Conservation (phyloP, 345 rosid genomes). For the Rhodamnia argentea region DNA sequence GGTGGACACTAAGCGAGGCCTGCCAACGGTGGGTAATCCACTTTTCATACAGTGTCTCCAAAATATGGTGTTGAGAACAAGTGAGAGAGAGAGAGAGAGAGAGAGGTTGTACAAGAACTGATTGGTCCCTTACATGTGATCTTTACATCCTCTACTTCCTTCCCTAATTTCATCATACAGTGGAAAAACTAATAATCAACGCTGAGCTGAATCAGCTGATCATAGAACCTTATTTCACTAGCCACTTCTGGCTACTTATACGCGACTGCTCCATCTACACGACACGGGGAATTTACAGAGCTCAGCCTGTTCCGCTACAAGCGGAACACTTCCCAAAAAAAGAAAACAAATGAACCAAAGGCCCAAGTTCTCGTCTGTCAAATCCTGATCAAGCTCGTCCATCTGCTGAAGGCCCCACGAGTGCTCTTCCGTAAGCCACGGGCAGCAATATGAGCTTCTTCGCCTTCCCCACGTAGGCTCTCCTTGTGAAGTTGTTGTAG, state of each 20-base stretch:
- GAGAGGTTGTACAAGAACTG: not conserved
- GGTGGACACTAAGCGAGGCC: not conserved
- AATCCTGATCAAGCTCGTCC: not conserved
- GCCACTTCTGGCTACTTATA: not conserved
- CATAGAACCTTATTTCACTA: not conserved
- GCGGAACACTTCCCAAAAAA: not conserved
- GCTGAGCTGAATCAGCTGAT: not conserved
- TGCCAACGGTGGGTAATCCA: not conserved
- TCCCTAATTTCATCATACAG: not conserved
- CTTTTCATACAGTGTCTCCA: not conserved
- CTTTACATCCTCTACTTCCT: not conserved
- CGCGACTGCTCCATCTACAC: not conserved
- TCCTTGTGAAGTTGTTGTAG: conserved; percentile 33
- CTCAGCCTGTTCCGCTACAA: not conserved
- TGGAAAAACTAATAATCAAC: not conserved
- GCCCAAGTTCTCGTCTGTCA: not conserved
- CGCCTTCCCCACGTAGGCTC: conserved; percentile 38
- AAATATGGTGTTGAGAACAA: too few relatives aligned
- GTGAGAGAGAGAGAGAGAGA: not conserved
- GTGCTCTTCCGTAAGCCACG: conserved; percentile 31
- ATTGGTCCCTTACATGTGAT: not conserved
- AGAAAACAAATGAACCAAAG: not conserved
- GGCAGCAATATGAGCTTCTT: conserved; percentile 30
- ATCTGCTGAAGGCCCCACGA: conserved; percentile 11
- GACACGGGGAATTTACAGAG: not conserved